A percentile compares a stretch with the other conserved stretches of the same genome.
phyloP scores from a whole-genome alignment of 202 grass and related monocot genomes.

The Eragrostis tef region DNA sequence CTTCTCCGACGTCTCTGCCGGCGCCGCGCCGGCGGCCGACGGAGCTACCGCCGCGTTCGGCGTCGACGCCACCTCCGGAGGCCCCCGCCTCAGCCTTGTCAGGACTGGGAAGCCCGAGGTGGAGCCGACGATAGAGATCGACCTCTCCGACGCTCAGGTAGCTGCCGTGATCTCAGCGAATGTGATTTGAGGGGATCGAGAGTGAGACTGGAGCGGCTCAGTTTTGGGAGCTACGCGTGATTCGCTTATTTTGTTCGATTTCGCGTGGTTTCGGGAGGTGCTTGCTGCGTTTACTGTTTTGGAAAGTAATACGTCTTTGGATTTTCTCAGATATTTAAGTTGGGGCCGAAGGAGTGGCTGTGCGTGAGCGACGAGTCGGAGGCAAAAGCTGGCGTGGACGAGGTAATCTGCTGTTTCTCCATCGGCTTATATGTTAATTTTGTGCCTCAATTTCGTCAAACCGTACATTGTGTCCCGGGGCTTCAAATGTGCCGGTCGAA shows the following conservation, averaged over 20 bases:
- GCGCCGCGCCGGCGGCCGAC: slow-evolving; percentile 29
- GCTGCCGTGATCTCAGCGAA: slow-evolving; percentile 22
- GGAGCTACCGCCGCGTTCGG: slow-evolving; percentile 57
- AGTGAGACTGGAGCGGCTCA: neutral
- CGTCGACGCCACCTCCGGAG: slow-evolving; percentile 35
- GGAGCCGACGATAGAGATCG: slow-evolving; percentile 50
- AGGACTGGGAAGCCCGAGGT: slow-evolving; percentile 24
- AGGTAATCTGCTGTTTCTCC: slow-evolving; percentile 50
- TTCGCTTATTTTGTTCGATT: neutral
- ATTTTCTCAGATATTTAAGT: slow-evolving; percentile 68
- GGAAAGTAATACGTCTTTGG: slow-evolving; percentile 16
- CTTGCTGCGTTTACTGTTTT: neutral
- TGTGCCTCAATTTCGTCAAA: neutral
- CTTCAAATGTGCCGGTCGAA: neutral
- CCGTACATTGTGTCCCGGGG: neutral
- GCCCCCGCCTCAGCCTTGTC: slow-evolving; percentile 56
- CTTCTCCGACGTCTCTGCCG: slow-evolving; percentile 60
- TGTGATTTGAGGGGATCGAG: slow-evolving; percentile 28
- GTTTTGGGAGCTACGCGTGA: neutral
- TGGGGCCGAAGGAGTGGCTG: slow-evolving; percentile 68
- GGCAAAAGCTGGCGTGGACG: slow-evolving; percentile 53
- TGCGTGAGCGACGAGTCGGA: slow-evolving; percentile 67
- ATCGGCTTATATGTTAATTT: neutral
- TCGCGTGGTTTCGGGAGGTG: neutral
- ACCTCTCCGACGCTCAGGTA: slow-evolving; percentile 78